A percentile compares a stretch with the other conserved stretches of the same genome.
These are phyloP conservation scores for Volutella citrinella DNA, from an alignment of 2,329 filamentous ascomycete genomes.

Conservation along the genomic window DNA sequence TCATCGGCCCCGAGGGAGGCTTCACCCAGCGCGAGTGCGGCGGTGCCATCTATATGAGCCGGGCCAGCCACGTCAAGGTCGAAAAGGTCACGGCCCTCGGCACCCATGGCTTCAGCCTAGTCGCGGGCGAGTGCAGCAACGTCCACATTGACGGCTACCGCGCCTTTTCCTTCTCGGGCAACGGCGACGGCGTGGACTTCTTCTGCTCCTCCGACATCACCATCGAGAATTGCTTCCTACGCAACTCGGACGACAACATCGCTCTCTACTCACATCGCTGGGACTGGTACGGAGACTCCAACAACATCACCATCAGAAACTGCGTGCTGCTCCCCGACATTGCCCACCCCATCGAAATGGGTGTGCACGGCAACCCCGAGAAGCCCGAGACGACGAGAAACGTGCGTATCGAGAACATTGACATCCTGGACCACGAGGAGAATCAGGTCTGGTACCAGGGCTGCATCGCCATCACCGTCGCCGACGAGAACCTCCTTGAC, in stretches of 20 bases:
- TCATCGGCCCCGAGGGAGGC: constrained; percentile 13
- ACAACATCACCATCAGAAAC: constrained; percentile 31
- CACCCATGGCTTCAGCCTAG: constrained; percentile 15
- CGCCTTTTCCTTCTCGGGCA: constrained; percentile 16
- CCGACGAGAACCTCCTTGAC: constrained; percentile 30
- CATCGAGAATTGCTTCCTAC: constrained; percentile 31
- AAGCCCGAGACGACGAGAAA: constrained; percentile 29
- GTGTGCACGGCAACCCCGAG: constrained; percentile 32
- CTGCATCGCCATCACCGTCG: constrained; percentile 31
- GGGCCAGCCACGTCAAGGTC: constrained; percentile 16
- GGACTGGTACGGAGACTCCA: constrained; percentile 30
- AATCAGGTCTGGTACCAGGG: constrained; percentile 34
- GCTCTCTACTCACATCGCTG: constrained; percentile 32
- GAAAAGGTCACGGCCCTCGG: constrained; percentile 17
- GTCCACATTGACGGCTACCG: constrained; percentile 18
- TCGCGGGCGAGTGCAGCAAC: constrained; percentile 14
- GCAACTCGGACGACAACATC: constrained; percentile 35
- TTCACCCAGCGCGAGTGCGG: no score
- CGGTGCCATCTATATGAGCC: constrained; percentile 10
- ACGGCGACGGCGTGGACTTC: constrained; percentile 27
- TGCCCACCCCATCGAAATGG: constrained; percentile 34
- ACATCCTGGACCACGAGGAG: constrained; percentile 35
- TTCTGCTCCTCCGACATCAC: constrained; percentile 14
- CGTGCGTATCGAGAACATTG: constrained; percentile 30
- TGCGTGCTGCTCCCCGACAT: constrained; percentile 29